Conservation (phyloP, 371 early-diverging fungal genomes). For the Thermomucor indicae-seudaticae region DNA sequence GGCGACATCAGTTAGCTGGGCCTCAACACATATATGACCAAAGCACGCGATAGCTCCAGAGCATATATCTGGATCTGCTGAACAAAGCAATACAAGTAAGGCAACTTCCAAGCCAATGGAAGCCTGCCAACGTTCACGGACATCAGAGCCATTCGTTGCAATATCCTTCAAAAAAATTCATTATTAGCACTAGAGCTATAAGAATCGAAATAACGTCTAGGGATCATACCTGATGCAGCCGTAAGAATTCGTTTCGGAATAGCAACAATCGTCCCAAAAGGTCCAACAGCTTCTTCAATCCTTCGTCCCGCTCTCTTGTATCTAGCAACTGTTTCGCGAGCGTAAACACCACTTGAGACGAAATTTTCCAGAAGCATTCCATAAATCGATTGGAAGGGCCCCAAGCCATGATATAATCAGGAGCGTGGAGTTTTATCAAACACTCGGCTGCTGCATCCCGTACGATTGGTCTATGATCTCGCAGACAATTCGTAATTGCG, state of each 20-base stretch:
- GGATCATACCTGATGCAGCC: conserved; percentile 33
- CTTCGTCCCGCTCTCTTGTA: conserved; percentile 48
- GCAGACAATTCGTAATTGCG: conserved; percentile 66
- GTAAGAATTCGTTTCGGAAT: conserved; percentile 64
- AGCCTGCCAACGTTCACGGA: conserved; percentile 67
- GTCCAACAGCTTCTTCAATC: conserved; percentile 54
- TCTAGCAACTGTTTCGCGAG: conserved; percentile 56
- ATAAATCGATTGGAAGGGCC: conserved; percentile 52
- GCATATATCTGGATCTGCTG: conserved; percentile 71
- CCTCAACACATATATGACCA: conserved; percentile 60
- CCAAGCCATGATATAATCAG: conserved; percentile 61
- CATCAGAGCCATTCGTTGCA: conserved; percentile 42
- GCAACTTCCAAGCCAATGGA: conserved; percentile 75
- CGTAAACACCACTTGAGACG: conserved; percentile 51
- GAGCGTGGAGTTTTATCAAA: conserved; percentile 58
- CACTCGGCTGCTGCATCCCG: conserved; percentile 71
- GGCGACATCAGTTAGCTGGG: conserved; percentile 53
- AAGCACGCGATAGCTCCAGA: conserved; percentile 60
- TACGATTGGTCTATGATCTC: conserved; percentile 57
- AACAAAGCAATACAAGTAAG: conserved; percentile 72
- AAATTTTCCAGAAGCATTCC: conserved; percentile 68
- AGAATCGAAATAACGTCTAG: not conserved
- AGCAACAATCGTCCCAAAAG: conserved; percentile 60
- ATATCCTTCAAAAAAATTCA: conserved; percentile 49
- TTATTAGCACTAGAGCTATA: not conserved